Evolutionary conservation across 75 land plant species (phyloP), one percentile per base, ranked within the genome.

Genomic region (Pinus tabuliformis): DNA sequence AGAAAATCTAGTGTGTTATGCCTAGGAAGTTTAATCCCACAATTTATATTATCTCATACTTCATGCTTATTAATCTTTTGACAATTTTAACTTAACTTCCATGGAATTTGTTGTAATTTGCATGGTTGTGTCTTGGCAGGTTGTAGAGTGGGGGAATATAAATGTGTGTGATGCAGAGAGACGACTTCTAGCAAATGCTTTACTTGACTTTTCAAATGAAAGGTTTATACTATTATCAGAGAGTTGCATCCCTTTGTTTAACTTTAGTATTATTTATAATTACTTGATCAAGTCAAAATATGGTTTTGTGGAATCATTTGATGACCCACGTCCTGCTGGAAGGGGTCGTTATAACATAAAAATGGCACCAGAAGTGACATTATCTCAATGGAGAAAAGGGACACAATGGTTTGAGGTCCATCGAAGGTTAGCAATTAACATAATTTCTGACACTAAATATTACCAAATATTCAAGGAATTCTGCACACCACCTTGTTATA

Each of bases 141-240:
- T 24, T 59, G 78, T 82, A 21, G 79, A 75, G 49, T 91, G 93
- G 93, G 91, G 93, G 49, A 76, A 77, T 56, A 86, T 86, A 74
- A 90, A 87, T 21, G 85, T 91, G 89, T 82, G 86, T 75, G 93
- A 91, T 62, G 93, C 89, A 20, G 93, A 89, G 74, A 84, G 92
- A 57, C 78, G 93, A 57, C 89, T 91, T 45, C 77, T 91, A 3
- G 91, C 89, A 24, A 91, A 91, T 81, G 87, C 93, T 21, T 74
- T 91, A 45, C 92, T 91, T 15, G 93, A 91, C 73, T 62, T 77
- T 54, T 78, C 86, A n/a, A 91, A 91, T 60, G 87, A 86, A 74
- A 81, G 89, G 73, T 91, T 89, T 72, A 65, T 91, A 12, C 83
- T 91, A 15, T 73, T 91, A 9, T 91, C 93, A 33, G 93, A 91